These are phyloP conservation scores for Lodderomyces margitis DNA, from an alignment of 1,139 yeast species.

Conservation along the genomic window DNA sequence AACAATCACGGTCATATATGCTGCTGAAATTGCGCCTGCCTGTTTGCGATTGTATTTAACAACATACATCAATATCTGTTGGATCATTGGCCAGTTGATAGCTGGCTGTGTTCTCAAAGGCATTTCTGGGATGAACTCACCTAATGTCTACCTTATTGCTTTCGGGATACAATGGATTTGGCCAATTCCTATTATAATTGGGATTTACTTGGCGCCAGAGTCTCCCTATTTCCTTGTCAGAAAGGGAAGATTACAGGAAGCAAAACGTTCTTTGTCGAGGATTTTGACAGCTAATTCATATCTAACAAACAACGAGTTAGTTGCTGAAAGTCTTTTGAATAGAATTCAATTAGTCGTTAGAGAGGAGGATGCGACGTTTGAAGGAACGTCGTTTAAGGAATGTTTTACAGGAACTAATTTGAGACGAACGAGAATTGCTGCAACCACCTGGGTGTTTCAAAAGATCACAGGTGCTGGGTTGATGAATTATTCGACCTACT, in stretches of 20 bases:
- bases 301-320: constrained; percentile 33
- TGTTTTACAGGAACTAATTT: constrained; percentile 52
- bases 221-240: constrained; percentile 46
- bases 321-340: constrained; percentile 40
- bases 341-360: constrained; percentile 43
- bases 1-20: constrained; percentile 47
- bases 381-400: constrained; percentile 39
- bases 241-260: constrained; percentile 32
- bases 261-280: constrained; percentile 32
- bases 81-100: constrained; percentile 52
- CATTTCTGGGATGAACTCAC: constrained; percentile 25
- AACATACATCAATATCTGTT: constrained; percentile 46
- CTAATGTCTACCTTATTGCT: constrained; percentile 37
- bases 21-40: constrained; percentile 53
- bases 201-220: constrained; percentile 39
- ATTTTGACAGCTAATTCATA: constrained; percentile 32
- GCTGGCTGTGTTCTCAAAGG: constrained; percentile 47
- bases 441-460: constrained; percentile 50
- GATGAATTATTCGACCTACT: constrained; percentile 54
- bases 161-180: constrained; percentile 58
- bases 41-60: constrained; percentile 48
- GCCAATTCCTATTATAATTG: constrained; percentile 49
- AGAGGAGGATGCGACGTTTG: constrained; percentile 38
- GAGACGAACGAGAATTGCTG: constrained; percentile 56
- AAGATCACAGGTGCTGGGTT: constrained; percentile 51